Base-by-base conservation (phyloP, 2,329 filamentous ascomycete genomes). In the Penicillium sp. region DNA sequence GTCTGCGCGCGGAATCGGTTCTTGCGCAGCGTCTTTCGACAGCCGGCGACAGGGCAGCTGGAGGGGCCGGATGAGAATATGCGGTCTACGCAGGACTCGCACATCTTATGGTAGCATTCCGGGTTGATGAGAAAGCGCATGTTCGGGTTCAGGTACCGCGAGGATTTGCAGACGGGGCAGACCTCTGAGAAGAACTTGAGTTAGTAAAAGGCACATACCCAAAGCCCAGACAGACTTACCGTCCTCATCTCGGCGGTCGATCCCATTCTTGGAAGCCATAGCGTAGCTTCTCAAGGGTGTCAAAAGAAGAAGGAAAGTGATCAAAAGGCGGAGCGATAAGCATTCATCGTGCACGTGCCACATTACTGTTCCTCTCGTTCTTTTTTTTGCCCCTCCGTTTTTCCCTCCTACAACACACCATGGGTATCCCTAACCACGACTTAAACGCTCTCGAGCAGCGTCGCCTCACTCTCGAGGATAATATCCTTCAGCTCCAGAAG, bases 91-190 rank as follows among this genome's bases (percentile, higher is more conserved):
- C 94, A 99, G 52, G 89, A 92, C 71, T 90, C 88, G 79, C 94
- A 99, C 90, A 99, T 97, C 63, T 90, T 90, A 80, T 99, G 94
- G 79, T 99, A 99, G 82, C 94, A 99, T 79, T 95, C 91, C 8
- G 93, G 90, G 72, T 97, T 96, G 77, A 99, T 92, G 64, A 94
- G 88, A 76, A 99, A 97, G 60, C 87, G 83, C 83, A 99, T 92
- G 76, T 91, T 87, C 56, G 86, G 86, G 79, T 96, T 96, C 66
- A 97, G 87, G 79, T 97, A 97, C 60, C 91, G 89, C 54, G 89
- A 90, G 54, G 91, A 95, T 76, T 96, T 96, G 87, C 94, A 99
- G 63, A 97, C 90, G 52, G 93, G 94, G 76, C 94, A 99, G 69
- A 92, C 88, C 74, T 96, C 91, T 83, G 33, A 26, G 39, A 43